Evolutionary conservation across 495 filamentous ascomycete genomes (phyloP).

Genomic region (Hypoxylon rickii): DNA sequence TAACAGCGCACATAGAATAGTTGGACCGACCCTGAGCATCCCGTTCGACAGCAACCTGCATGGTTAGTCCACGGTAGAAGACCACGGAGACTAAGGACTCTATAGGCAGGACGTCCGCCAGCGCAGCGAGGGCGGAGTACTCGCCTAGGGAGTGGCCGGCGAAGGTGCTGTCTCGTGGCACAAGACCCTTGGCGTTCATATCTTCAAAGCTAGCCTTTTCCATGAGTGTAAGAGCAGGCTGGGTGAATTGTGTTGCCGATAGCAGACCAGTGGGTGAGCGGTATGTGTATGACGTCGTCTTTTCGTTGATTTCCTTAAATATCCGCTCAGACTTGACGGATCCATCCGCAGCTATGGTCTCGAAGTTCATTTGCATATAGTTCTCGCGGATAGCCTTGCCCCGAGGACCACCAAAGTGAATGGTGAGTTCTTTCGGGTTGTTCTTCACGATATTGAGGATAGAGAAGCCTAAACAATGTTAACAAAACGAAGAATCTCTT

Average conservation of each 20-base stretch:
- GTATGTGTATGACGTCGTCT: slow-evolving; percentile 93
- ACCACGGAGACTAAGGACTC: slow-evolving; percentile 97
- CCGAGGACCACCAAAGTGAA: slow-evolving; percentile 95
- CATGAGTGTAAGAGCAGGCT: slow-evolving; percentile 96
- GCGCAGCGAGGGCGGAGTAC: slow-evolving; percentile 93
- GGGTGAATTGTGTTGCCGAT: slow-evolving; percentile 97
- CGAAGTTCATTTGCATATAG: slow-evolving; percentile 99
- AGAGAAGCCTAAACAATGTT: slow-evolving; percentile 71
- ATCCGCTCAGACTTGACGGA: slow-evolving; percentile 97
- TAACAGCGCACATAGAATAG: slow-evolving; percentile 99
- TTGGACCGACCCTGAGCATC: slow-evolving; percentile 91
- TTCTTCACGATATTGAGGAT: slow-evolving; percentile 99
- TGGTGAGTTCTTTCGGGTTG: slow-evolving; percentile 98
- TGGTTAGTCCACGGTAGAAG: slow-evolving; percentile 98
- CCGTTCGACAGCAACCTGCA: slow-evolving; percentile 99
- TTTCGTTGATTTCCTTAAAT: slow-evolving; percentile 95
- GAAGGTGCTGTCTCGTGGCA: slow-evolving; percentile 94
- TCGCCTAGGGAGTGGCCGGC: slow-evolving; percentile 98
- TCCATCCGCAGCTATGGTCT: slow-evolving; percentile 89
- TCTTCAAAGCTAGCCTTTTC: slow-evolving; percentile 99
- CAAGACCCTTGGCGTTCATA: slow-evolving; percentile 95
- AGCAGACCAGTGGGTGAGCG: slow-evolving; percentile 92
- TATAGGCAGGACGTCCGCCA: slow-evolving; percentile 99
- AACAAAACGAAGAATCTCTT: slow-evolving; percentile 38
- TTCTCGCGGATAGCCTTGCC: slow-evolving; percentile 97